Evolutionary conservation across 2,329 filamentous ascomycete genomes (phyloP), one percentile per base, ranked within the genome.

Genomic region (Cucurbitaria berberidis): DNA sequence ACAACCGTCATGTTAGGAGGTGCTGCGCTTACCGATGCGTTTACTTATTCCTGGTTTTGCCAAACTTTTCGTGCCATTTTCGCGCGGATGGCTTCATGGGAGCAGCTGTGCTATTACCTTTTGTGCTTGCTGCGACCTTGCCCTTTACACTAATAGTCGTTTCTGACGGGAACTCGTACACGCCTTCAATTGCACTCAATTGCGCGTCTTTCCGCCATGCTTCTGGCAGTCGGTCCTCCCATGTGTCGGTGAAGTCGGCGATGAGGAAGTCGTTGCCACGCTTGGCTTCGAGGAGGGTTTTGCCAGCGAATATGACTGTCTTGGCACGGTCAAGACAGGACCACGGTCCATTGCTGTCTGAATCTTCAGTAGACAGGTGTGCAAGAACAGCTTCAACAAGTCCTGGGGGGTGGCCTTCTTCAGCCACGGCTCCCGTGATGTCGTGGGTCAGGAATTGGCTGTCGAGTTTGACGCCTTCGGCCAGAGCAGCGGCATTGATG

Each of bases 41-140:
- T 69, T 45, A 72, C 49, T 63, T 66, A 36, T 70, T 69, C 38
- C 72, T 64, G 8, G 66, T 68, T 53, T 68, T 72, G 29, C 62
- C 72, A 47, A 76, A 73, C 54, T 67, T 75, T 42, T 75, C 74
- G 52, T 76, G 74, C 74, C 74, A 76, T 55, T 75, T 76, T n/a
- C 73, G 67, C 26, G 66, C 66, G 43, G 65, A 68, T 7, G 66
- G 59, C 45, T 70, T 69, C 6, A 62, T 47, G n/a, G 63, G 57
- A 29, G 55, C 40, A 24, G 48, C 40, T 15, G 52, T 38, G 35
- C 40, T 45, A 22, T 55, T 51, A 30, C 40, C 38, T 16, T 24
- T 55, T 8, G 55, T 29, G 19, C 51, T 26, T 13, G 53, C 15
- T n/a, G 53, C 27, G 8, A 45, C 34, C 13, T 51, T 59, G 42